Conservation (phyloP, 371 early-diverging fungal genomes). For the Polyrhizophydium stewartii region DNA sequence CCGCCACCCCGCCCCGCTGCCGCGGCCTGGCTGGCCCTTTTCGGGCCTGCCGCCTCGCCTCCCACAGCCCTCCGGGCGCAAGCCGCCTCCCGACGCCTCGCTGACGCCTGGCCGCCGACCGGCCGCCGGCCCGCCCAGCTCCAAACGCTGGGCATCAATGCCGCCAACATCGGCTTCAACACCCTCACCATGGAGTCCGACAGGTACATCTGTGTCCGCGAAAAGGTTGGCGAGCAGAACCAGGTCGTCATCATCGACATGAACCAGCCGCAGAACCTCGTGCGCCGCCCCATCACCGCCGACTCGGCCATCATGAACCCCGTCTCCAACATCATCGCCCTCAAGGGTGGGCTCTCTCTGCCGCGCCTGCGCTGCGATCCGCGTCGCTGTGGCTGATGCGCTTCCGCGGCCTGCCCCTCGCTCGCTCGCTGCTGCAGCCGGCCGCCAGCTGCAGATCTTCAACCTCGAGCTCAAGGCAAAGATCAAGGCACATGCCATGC, state of each 20-base stretch:
- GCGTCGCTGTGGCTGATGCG: neutral
- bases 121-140: slow-evolving; percentile 56
- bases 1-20: neutral
- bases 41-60: neutral
- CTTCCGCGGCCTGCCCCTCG: neutral
- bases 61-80: neutral
- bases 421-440: slow-evolving; percentile 51
- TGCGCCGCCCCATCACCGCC: slow-evolving; percentile 92
- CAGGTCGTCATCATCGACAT: slow-evolving; percentile 94
- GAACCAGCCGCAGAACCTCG: slow-evolving; percentile 71
- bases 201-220: slow-evolving; percentile 95
- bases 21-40: neutral
- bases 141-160: slow-evolving; percentile 84
- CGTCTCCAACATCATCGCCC: slow-evolving; percentile 84
- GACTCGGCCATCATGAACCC: slow-evolving; percentile 99
- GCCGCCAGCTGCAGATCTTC: slow-evolving; percentile 91
- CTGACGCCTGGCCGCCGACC: neutral
- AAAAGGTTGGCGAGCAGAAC: slow-evolving; percentile 78
- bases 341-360: slow-evolving; percentile 67
- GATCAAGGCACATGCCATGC: slow-evolving; percentile 87
- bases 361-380: neutral
- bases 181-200: slow-evolving; percentile 97
- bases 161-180: slow-evolving; percentile 90
- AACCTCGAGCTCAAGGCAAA: slow-evolving; percentile 93
- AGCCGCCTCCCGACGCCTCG: neutral